These are phyloP conservation scores for peach (Prunus persica) DNA, from an alignment of 306 rosid species.

Conservation along the genomic window DNA sequence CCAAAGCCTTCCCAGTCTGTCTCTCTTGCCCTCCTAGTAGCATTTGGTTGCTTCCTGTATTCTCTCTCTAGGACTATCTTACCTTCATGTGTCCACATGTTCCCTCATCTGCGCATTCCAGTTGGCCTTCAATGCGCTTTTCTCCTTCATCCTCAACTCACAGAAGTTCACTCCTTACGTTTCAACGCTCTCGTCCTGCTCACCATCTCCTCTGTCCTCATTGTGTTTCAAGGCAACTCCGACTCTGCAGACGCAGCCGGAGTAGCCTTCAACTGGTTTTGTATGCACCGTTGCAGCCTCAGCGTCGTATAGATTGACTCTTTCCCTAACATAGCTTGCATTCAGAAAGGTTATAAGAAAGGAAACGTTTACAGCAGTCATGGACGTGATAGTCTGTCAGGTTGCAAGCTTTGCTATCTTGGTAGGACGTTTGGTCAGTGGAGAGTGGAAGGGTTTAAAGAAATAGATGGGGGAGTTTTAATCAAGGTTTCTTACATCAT, in stretches of 20 bases:
- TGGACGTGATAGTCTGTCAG: background rate
- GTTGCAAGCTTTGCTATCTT: background rate
- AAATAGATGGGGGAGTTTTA: too few relatives aligned
- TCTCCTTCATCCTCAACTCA: conserved; percentile 12
- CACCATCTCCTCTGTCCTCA: conserved; percentile 1
- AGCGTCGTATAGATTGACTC: background rate
- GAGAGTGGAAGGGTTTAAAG: too few relatives aligned
- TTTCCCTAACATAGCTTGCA: background rate
- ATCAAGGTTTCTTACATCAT: too few relatives aligned
- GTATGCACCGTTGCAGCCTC: background rate
- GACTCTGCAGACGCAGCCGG: background rate
- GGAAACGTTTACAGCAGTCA: background rate
- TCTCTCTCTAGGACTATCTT: background rate
- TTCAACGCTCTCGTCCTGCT: conserved; percentile 5
- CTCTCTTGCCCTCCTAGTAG: background rate
- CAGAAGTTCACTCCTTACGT: background rate
- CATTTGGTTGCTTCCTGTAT: background rate
- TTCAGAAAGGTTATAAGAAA: background rate
- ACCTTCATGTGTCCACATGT: too few relatives aligned
- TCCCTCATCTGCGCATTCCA: background rate
- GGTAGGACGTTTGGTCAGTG: too few relatives aligned
- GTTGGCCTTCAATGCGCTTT: conserved; percentile 4
- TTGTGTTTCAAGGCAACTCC: too few relatives aligned
- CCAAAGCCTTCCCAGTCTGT: background rate
- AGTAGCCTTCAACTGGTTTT: background rate